phyloP scores from a whole-genome alignment of 2,329 filamentous ascomycete species.

The Geosmithia putterillii region DNA sequence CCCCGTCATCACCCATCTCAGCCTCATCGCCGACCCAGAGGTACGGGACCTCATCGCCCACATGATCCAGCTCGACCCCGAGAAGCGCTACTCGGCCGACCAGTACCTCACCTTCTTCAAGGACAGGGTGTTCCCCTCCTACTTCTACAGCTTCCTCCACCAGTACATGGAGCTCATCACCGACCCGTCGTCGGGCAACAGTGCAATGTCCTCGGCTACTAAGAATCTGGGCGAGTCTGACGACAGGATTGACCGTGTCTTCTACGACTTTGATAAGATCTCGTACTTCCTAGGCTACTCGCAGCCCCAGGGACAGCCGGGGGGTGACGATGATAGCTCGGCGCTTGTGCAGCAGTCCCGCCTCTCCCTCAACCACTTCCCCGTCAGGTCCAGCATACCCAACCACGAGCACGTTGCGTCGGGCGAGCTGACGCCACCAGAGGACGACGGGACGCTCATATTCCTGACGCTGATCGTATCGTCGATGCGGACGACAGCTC shows the following conservation, averaged over 20 bases:
- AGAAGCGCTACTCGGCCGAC: constrained; percentile 83
- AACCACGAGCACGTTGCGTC: constrained; percentile 65
- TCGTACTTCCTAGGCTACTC: constrained; percentile 81
- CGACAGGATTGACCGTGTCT: constrained; percentile 87
- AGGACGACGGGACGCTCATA: constrained; percentile 83
- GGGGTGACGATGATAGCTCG: constrained; percentile 9
- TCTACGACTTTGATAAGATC: constrained; percentile 94
- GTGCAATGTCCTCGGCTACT: constrained; percentile 50
- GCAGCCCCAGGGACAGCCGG: constrained; percentile 19
- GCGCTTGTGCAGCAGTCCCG: constrained; percentile 17
- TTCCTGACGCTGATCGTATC: constrained; percentile 84
- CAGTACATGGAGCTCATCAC: constrained; percentile 97
- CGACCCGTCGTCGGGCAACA: constrained; percentile 72
- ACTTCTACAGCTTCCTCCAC: constrained; percentile 95
- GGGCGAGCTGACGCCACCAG: constrained; percentile 44
- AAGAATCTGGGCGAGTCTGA: constrained; percentile 78
- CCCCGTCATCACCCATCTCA: constrained; percentile 66
- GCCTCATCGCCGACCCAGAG: constrained; percentile 77
- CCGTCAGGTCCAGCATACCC: constrained; percentile 75
- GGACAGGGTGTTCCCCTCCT: constrained; percentile 82
- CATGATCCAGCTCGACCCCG: constrained; percentile 92
- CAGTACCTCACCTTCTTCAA: constrained; percentile 91
- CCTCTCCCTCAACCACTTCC: constrained; percentile 54
- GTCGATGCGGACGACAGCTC: constrained; percentile 77
- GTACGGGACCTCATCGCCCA: constrained; percentile 81